These are phyloP conservation scores for Nakazawaea populi DNA, from an alignment of 805 yeast genomes.

Conservation along the genomic window DNA sequence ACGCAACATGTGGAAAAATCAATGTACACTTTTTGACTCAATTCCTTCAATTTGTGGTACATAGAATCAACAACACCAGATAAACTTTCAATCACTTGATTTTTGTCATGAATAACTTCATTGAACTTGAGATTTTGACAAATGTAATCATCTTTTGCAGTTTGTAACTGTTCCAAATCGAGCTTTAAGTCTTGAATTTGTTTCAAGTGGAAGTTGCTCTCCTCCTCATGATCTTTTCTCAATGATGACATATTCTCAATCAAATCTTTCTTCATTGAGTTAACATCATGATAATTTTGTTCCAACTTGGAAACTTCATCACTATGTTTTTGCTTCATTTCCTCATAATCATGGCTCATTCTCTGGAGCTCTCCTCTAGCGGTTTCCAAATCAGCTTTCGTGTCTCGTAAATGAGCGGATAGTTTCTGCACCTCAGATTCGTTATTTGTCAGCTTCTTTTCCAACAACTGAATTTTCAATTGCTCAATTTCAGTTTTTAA, in stretches of 20 bases:
- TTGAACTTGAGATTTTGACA: slow-evolving; percentile 34
- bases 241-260: slow-evolving; percentile 63
- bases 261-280: slow-evolving; percentile 52
- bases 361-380: slow-evolving; percentile 1
- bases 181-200: slow-evolving; percentile 43
- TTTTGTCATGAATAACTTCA: slow-evolving; percentile 18
- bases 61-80: slow-evolving; percentile 17
- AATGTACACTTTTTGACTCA: slow-evolving; percentile 31
- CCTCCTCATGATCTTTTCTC: slow-evolving; percentile 52
- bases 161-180: slow-evolving; percentile 46
- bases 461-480: background rate
- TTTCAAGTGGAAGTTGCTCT: slow-evolving; percentile 40
- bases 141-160: slow-evolving; percentile 33
- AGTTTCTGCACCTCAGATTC: slow-evolving; percentile 9
- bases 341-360: slow-evolving; percentile 7
- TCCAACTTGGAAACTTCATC: slow-evolving; percentile 12
- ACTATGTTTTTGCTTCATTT: slow-evolving; percentile 14
- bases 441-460: background rate
- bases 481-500: slow-evolving; percentile 13
- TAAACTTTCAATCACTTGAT: slow-evolving; percentile 16
- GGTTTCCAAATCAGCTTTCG: background rate
- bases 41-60: slow-evolving; percentile 32
- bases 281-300: slow-evolving; percentile 19
- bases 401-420: slow-evolving; percentile 10
- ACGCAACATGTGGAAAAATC: slow-evolving; percentile 45